Base-by-base conservation (phyloP, 148 eudicot species). In the Persicaria tinctoria region DNA sequence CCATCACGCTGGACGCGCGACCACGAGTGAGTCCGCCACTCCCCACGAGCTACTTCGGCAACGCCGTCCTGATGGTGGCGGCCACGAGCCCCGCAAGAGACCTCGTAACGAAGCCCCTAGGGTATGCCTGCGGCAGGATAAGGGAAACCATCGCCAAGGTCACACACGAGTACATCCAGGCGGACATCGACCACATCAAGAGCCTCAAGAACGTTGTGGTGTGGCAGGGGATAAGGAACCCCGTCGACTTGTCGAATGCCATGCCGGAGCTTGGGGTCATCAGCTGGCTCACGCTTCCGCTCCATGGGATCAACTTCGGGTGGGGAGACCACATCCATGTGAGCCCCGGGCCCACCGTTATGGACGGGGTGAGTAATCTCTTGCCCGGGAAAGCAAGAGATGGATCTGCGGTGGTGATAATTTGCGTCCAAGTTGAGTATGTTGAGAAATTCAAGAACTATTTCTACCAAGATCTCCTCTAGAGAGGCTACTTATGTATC, bases 241-340 rank as follows among this genome's bases (percentile, higher is more conserved):
- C 73, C n/a, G 8, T 41, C 4, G 70, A 64, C 70, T 38, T 13
- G n/a, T 70, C 73, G 13, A 8, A 3, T 3, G 51, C 13, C 17
- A 70, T 17, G 6, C 51, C 54, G 11, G 73, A 70, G 27, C 32
- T 70, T 3, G 51, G 73, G 51, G 73, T 70, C 16, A 49, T 70
- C 1, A 70, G 73, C 14, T 70, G 73, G 73, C 54, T 70, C 53
- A 49, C 53, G 6, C 54, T 70, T 7, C 73, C 73, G 12, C 27
- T 70, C 27, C 13, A 17, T 5, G 53, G 51, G 6, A 5, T 70
- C 32, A 51, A 70, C 16, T 70, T 70, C 14, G 73, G 73, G 5
- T 70, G 73, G 73, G 73, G 73, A 6, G 20, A 70, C 23, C n/a
- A 70, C 32, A 0, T 70, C 2, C 54, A 49, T 17, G 46, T 70